Conservation (phyloP, 768 basidiomycete genomes). For the Russula foetens region DNA sequence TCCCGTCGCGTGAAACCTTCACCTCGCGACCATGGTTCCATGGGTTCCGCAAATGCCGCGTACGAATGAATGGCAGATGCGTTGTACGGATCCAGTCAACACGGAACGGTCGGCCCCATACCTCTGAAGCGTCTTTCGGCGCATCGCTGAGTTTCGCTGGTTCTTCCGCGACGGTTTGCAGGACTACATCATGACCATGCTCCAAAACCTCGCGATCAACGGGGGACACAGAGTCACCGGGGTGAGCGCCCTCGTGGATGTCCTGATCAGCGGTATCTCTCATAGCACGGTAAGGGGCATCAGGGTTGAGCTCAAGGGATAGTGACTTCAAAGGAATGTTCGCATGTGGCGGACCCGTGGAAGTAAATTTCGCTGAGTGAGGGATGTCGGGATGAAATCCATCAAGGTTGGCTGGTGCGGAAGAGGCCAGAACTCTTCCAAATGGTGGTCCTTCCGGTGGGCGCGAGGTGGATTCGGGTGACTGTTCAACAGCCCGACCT, state of each 20-base stretch:
- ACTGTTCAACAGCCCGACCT: constrained; percentile 34
- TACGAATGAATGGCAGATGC: constrained; percentile 64
- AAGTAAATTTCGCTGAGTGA: constrained; percentile 22
- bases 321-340: constrained; percentile 2
- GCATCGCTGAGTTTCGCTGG: constrained; percentile 24
- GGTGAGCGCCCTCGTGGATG: background rate
- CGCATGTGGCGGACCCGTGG: constrained; percentile 23
- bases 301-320: constrained; percentile 33
- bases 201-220: background rate
- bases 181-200: background rate
- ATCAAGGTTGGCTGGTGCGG: constrained; percentile 50
- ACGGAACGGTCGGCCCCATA: constrained; percentile 75
- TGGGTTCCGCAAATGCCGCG: constrained; percentile 77
- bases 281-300: constrained; percentile 34
- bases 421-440: constrained; percentile 16
- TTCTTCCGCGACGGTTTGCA: constrained; percentile 5
- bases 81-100: constrained; percentile 75
- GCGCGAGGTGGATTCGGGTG: constrained; percentile 30
- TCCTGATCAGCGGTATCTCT: constrained; percentile 14
- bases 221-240: background rate
- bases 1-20: constrained; percentile 80
- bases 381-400: constrained; percentile 30
- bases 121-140: constrained; percentile 19
- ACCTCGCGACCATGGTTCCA: constrained; percentile 87
- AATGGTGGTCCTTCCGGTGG: background rate